phyloP scores from a whole-genome alignment of 78 protist species.

The Mantamonas sphyraenae region DNA sequence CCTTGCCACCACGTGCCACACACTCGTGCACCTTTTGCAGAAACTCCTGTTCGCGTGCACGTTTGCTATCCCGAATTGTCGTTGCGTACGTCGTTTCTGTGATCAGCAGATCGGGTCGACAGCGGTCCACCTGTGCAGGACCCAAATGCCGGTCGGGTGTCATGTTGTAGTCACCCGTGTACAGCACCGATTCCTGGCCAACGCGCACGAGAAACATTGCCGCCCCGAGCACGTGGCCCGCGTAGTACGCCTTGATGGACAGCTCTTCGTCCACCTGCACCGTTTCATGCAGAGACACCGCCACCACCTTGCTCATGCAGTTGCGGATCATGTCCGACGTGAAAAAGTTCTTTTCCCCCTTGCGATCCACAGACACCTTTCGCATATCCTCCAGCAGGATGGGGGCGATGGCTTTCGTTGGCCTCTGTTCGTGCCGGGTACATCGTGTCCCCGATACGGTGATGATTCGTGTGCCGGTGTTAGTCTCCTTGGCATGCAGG shows the following conservation, averaged over 20 bases:
- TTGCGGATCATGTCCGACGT: constrained; percentile 64
- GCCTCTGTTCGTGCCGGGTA: constrained; percentile 30
- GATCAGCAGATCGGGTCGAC: constrained; percentile 84
- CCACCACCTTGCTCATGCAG: constrained; percentile 79
- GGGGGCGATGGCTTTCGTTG: constrained; percentile 89
- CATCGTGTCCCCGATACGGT: too few species aligned
- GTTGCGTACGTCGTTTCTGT: constrained; percentile 94
- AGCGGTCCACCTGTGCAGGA: constrained; percentile 56
- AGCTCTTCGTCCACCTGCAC: constrained; percentile 70
- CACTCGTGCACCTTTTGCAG: constrained; percentile 70
- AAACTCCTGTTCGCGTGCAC: constrained; percentile 85
- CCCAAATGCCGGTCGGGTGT: constrained; percentile 97
- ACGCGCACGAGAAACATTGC: constrained; percentile 81
- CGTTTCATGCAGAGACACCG: constrained; percentile 67
- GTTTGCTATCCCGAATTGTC: constrained; percentile 85
- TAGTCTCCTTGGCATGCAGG: too few species aligned
- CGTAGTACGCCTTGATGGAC: constrained; percentile 78
- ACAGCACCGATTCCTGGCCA: constrained; percentile 75
- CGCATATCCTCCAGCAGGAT: constrained; percentile 83
- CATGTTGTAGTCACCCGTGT: constrained; percentile 98
- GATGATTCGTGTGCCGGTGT: constrained; percentile 37
- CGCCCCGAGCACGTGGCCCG: constrained; percentile 97
- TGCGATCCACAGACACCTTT: constrained; percentile 55
- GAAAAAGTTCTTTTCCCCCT: constrained; percentile 70
- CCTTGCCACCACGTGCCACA: constrained; percentile 70